A percentile compares a stretch with the other conserved stretches of the same genome.
These are phyloP conservation scores for Boletus reticulatus DNA, from an alignment of 768 basidiomycete genomes.

Conservation along the genomic window DNA sequence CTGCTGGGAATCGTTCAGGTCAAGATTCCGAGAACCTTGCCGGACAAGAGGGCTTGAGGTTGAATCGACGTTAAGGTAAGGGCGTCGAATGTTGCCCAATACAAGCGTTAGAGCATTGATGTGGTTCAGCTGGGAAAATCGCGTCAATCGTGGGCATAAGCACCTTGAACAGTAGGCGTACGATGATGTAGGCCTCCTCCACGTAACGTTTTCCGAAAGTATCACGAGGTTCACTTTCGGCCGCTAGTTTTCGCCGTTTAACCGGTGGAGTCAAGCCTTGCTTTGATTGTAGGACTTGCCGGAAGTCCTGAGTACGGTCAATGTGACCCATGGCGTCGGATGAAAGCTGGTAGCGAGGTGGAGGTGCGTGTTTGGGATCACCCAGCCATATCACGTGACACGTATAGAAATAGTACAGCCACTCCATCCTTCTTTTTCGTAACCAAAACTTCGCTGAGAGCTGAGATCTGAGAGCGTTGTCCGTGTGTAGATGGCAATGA, in stretches of 20 bases:
- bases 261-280: conserved; percentile 39
- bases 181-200: conserved; percentile 73
- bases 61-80: conserved; percentile 83
- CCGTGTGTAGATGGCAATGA: conserved; percentile 8
- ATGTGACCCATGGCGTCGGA: conserved; percentile 47
- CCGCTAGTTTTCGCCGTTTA: conserved; percentile 49
- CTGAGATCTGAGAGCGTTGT: conserved; percentile 18
- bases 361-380: neutral
- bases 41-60: conserved; percentile 50
- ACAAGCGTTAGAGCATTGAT: conserved; percentile 69
- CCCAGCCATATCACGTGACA: conserved; percentile 21
- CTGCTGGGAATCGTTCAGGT: conserved; percentile 49
- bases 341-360: neutral
- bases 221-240: conserved; percentile 38
- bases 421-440: neutral
- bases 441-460: conserved; percentile 19
- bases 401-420: conserved; percentile 1
- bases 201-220: conserved; percentile 66
- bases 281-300: conserved; percentile 47
- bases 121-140: conserved; percentile 57
- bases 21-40: conserved; percentile 50
- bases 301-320: conserved; percentile 65
- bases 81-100: conserved; percentile 72
- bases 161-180: conserved; percentile 22
- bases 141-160: neutral